These are phyloP conservation scores for Cordyceps cicadae DNA, from an alignment of 2,329 filamentous ascomycete species.

Conservation along the genomic window DNA sequence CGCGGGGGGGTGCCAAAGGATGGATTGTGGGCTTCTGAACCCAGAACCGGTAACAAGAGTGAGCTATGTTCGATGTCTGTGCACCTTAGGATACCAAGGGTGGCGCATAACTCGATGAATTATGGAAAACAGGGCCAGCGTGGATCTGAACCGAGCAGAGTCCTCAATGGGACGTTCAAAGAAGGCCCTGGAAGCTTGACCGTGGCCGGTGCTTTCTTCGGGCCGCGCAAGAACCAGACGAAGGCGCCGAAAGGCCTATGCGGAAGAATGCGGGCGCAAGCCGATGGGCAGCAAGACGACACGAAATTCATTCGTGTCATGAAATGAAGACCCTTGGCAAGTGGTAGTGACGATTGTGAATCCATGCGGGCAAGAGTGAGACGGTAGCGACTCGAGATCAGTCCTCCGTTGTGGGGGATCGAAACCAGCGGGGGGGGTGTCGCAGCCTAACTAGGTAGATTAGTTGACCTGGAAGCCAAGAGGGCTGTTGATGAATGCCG, in stretches of 20 bases:
- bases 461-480: not conserved
- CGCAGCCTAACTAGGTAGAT: not conserved
- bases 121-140: conserved; percentile 1
- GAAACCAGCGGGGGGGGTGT: conserved; percentile 5
- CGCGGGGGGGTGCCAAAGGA: conserved; percentile 1
- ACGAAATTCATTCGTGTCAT: conserved; percentile 4
- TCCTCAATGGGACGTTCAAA: not conserved
- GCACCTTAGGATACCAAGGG: not conserved
- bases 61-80: conserved; percentile 8
- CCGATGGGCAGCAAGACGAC: not conserved
- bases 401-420: conserved; percentile 13
- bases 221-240: not conserved
- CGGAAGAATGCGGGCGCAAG: not conserved
- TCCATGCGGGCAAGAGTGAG: conserved; percentile 8
- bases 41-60: not conserved
- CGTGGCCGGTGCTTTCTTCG: not conserved
- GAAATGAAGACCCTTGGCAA: conserved; percentile 4
- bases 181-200: not conserved
- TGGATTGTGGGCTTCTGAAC: not conserved
- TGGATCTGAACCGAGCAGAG: not conserved
- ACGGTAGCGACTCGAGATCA: not conserved
- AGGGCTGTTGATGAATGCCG: not conserved
- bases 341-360: not conserved
- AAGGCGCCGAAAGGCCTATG: not conserved
- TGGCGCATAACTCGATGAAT: not conserved